Evolutionary conservation across 2,329 filamentous ascomycete genomes (phyloP).

Genomic region (Trichoderma sp.): DNA sequence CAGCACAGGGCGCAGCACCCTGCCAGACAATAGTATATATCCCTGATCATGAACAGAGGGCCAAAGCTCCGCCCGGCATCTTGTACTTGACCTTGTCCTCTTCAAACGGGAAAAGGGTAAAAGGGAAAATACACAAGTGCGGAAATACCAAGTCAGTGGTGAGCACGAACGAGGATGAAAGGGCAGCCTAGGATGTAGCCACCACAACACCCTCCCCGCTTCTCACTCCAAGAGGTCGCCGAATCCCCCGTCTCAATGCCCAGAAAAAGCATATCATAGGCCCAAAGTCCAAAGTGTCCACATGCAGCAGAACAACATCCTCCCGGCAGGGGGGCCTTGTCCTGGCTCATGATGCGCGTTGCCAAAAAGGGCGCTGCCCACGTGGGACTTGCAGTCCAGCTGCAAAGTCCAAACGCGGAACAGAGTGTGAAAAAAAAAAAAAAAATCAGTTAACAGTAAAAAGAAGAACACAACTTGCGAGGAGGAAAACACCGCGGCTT

Average conservation of each 20-base stretch:
- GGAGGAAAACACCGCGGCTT: neutral
- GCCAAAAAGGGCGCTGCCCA: conserved; percentile 30
- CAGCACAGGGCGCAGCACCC: neutral
- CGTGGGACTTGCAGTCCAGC: conserved; percentile 32
- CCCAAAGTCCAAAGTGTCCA: neutral
- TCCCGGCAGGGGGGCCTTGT: conserved; percentile 19
- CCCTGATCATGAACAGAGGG: neutral
- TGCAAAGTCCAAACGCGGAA: neutral
- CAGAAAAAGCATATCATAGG: neutral
- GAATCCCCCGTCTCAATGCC: neutral
- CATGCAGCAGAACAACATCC: neutral
- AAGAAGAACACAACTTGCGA: conserved; percentile 6
- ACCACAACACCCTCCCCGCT: neutral
- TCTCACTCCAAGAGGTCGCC: neutral
- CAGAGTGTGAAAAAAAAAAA: conserved; percentile 1
- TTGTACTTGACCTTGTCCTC: neutral
- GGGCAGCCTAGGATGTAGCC: neutral
- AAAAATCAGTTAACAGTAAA: neutral
- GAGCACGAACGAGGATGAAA: neutral
- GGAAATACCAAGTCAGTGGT: neutral
- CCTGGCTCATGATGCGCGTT: conserved; percentile 28
- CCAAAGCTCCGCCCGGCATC: neutral
- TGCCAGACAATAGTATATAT: neutral
- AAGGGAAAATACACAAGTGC: neutral
- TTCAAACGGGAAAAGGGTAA: neutral